Percentiles rank a stretch among this genome's conserved stretches.
phyloP scores from a whole-genome alignment of 768 basidiomycete species.

The Amanita pallidorosea region DNA sequence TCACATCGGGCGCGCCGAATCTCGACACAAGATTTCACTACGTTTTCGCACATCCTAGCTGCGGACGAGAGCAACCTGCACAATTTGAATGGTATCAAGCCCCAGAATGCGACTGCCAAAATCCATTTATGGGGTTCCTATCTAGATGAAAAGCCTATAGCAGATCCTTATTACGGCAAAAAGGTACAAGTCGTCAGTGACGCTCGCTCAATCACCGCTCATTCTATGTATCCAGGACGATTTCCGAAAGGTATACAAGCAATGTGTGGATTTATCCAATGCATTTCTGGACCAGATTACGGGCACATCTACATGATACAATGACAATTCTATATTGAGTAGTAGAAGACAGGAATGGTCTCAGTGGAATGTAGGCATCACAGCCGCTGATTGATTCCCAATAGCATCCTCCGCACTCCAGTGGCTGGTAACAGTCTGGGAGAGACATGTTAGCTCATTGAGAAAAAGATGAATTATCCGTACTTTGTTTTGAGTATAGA shows the following conservation, averaged over 20 bases:
- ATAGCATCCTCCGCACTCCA: conserved; percentile 87
- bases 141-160: conserved; percentile 57
- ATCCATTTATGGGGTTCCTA: conserved; percentile 78
- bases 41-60: conserved; percentile 80
- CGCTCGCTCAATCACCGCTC: neutral
- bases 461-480: neutral
- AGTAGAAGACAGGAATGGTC: neutral
- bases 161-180: conserved; percentile 80
- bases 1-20: conserved; percentile 60
- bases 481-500: conserved; percentile 94
- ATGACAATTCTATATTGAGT: neutral
- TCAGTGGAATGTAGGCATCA: conserved; percentile 78
- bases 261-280: conserved; percentile 62
- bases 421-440: conserved; percentile 80
- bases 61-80: conserved; percentile 71
- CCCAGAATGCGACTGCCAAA: conserved; percentile 42
- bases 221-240: conserved; percentile 30
- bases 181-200: conserved; percentile 18
- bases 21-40: conserved; percentile 51
- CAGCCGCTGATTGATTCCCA: conserved; percentile 67
- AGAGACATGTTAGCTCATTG: neutral
- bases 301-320: conserved; percentile 11
- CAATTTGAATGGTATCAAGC: conserved; percentile 42
- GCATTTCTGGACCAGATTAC: conserved; percentile 68
- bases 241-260: conserved; percentile 71